Evolutionary conservation across 495 filamentous ascomycete genomes (phyloP).

Genomic region (Annulohypoxylon maeteangense): DNA sequence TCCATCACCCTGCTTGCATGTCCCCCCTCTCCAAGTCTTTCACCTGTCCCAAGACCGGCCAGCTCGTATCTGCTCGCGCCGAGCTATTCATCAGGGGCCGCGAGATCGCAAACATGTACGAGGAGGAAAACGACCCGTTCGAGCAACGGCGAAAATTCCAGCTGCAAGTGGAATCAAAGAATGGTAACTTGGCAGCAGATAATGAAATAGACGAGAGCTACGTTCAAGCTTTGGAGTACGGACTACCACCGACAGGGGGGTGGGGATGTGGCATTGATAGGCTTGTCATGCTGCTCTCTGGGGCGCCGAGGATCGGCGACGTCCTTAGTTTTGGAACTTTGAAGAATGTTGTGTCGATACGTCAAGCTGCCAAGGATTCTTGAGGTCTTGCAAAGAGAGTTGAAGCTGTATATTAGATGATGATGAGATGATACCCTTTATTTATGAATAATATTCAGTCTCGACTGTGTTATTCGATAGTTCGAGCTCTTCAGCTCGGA

Average conservation of each 20-base stretch:
- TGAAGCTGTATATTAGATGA: neutral
- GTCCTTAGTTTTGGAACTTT: constrained; percentile 88
- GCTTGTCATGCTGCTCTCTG: constrained; percentile 87
- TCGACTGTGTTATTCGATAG: no score
- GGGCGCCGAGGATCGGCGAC: constrained; percentile 78
- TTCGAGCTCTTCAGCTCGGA: neutral
- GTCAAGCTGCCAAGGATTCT: constrained; percentile 31
- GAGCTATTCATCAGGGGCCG: constrained; percentile 86
- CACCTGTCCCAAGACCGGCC: constrained; percentile 66
- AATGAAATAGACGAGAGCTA: constrained; percentile 81
- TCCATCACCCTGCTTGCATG: constrained; percentile 89
- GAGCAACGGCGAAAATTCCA: constrained; percentile 86
- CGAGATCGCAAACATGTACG: constrained; percentile 94
- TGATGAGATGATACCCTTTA: constrained; percentile 23
- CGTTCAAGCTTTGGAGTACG: constrained; percentile 83
- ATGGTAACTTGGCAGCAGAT: constrained; percentile 30
- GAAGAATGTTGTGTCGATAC: constrained; percentile 68
- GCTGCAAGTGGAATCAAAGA: constrained; percentile 57
- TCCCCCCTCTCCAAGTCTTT: constrained; percentile 93
- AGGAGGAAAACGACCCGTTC: constrained; percentile 95
- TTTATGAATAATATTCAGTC: neutral
- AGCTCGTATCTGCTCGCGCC: constrained; percentile 76
- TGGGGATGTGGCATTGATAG: constrained; percentile 96
- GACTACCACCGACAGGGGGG: constrained; percentile 90
- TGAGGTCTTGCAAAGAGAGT: neutral